Base-by-base conservation (phyloP, 129 eudicot genomes). In the Flaveria ramosissima region DNA sequence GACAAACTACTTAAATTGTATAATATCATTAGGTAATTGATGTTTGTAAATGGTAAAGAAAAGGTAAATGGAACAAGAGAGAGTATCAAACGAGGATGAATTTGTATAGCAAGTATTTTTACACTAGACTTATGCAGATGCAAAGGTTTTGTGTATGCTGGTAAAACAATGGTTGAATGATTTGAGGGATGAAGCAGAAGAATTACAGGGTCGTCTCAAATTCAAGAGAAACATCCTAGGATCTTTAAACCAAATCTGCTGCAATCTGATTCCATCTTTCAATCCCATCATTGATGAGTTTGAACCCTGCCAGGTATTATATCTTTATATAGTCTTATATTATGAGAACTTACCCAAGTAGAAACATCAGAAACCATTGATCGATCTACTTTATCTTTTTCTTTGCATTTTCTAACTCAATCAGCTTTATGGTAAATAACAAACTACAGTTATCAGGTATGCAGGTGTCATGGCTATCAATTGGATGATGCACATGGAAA, bases 401-500 rank as follows among this genome's bases (percentile, higher is more conserved):
- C n/a, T 47, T 26, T 57, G 17, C 6, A 2, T 26, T 3, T 60
- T 20, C 2, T 3, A 30, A 50, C 36, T 56, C 5, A 52, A 53
- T 57, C 42, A 76, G 24, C 27, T 20, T 71, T 36, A 20, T 9
- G 51, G 32, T 45, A 59, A 62, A 19, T 78, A 72, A 72, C 41
- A 23, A 55, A 72, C 2, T 41, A n/a, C 47, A 10, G 32, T 0
- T 68, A 70, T 78, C 68, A 93, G 98, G 83, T 90, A 79, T 90
- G 96, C 83, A 88, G 92, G 84, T 88, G 97, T 79, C 92, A 88
- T 85, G 96, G 96, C 71, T 76, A 85, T 68, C 86, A 86, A 60
- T 80, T 84, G 60, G 83, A 83, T 70, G 79, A 68, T 26, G 78
- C 50, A 73, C 82, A 83, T 78, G 78, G 70, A 73, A 48, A 79